Base-by-base conservation (phyloP, 257 asterid genomes). In the Avicennia marina region DNA sequence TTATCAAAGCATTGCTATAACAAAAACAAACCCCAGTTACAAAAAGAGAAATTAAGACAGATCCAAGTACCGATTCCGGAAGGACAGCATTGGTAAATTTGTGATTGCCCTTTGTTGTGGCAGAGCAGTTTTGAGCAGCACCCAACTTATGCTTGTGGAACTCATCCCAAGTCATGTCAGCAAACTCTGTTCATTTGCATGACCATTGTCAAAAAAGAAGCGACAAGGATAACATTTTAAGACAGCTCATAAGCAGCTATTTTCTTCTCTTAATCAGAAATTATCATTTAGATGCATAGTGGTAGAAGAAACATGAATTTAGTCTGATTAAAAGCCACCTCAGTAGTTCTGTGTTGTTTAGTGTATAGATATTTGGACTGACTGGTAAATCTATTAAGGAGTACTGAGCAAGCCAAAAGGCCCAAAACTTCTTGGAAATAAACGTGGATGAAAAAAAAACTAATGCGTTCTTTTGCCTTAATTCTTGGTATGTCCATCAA, bases 61-160 rank as follows among this genome's bases (percentile, higher is more conserved):
- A 58, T 33, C 29, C 19, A 43, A 59, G 54, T 93, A 93, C 97
- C 89, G 53, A 70, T 44, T 70, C 82, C 0, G 99, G 97, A 39
- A 86, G 78, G 56, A 65, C 53, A 3, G 15, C 76, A 51, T 69
- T 63, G 7, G 96, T 70, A 65, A 81, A 78, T 75, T 82, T 79
- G 80, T 86, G 96, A 64, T 70, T 93, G 63, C 97, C 94, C 65
- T 53, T 86, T 16, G 67, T 60, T 44, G 99, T 93, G 45, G 99
- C 99, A 32, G 97, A 93, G 72, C 99, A 93, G 76, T 93, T 89
- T 65, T 93, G 97, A 69, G 99, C 82, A 48, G 96, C 99, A 63
- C 99, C 99, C 67, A 93, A 53, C 60, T 58, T 74, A 34, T 86
- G 83, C 56, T 49, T 75, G 6, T 70, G 83, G 82, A 93, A 93